Conservation (phyloP, 805 yeast genomes). For the Cyberlindnera suaveolens region DNA sequence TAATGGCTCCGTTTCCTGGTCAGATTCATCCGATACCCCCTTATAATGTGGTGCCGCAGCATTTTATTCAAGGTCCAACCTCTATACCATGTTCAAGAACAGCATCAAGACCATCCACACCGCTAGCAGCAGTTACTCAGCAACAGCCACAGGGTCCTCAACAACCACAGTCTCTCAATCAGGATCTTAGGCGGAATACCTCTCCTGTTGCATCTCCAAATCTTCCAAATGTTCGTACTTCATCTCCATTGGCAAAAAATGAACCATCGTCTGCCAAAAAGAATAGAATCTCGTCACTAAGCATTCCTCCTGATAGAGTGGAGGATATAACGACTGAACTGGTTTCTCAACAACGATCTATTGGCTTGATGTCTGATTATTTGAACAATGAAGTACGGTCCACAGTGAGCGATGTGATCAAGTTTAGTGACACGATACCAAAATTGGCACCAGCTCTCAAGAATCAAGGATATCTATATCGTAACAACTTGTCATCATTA, state of each 20-base stretch:
- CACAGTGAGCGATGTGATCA: slow-evolving; percentile 18
- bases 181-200: no score
- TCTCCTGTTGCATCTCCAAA: no score
- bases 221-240: not conserved
- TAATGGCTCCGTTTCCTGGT: no score
- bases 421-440: slow-evolving; percentile 20
- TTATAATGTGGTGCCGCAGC: no score
- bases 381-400: slow-evolving; percentile 15
- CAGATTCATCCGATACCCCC: no score
- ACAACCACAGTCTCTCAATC: no score
- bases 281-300: slow-evolving; percentile 1
- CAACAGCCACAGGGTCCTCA: no score
- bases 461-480: slow-evolving; percentile 5
- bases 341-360: slow-evolving; percentile 12
- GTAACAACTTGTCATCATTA: slow-evolving; percentile 10
- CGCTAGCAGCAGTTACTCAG: no score
- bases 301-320: slow-evolving; percentile 7
- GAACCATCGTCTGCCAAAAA: slow-evolving; percentile 2
- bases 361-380: slow-evolving; percentile 14
- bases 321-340: slow-evolving; percentile 10
- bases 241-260: not conserved
- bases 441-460: slow-evolving; percentile 19
- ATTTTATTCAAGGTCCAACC: no score
- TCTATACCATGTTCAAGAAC: no score
- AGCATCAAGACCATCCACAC: no score